Evolutionary conservation across 1,284 basidiomycete species (phyloP).

Genomic region (Moesziomyces antarcticus): DNA sequence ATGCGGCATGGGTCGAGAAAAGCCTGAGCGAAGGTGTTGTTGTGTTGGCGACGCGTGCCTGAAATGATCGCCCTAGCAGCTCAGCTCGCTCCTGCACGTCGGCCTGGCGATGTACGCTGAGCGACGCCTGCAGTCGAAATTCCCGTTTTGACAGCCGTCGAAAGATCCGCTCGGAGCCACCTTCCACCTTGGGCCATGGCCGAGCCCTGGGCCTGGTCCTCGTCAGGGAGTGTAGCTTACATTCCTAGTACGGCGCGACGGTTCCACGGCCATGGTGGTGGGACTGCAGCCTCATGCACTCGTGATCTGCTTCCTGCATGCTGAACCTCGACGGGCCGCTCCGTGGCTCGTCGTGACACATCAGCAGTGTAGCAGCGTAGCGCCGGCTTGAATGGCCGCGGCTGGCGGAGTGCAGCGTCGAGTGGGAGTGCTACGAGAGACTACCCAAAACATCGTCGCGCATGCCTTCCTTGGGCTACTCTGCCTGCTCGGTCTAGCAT

Average conservation of each 20-base stretch:
- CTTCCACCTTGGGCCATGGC: neutral
- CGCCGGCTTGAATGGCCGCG: too few species aligned
- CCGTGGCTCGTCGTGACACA: neutral
- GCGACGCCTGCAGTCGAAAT: slow-evolving; percentile 21
- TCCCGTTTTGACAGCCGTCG: slow-evolving; percentile 8
- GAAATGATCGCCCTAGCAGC: neutral
- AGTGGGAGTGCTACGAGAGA: neutral
- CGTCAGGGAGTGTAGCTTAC: too few species aligned
- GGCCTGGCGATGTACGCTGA: slow-evolving; percentile 9
- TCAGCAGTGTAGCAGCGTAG: neutral
- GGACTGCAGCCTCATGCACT: slow-evolving; percentile 8
- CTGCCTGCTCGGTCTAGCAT: neutral
- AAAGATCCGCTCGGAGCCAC: neutral
- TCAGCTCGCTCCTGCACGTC: slow-evolving; percentile 19
- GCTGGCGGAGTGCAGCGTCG: neutral
- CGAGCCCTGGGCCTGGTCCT: neutral
- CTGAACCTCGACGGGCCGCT: neutral
- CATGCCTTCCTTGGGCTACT: neutral
- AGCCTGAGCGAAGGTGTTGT: neutral
- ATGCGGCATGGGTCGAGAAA: neutral
- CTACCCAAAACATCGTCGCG: neutral
- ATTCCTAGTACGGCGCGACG: too few species aligned
- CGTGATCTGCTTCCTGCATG: slow-evolving; percentile 17
- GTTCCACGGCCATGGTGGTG: too few species aligned
- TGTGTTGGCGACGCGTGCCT: slow-evolving; percentile 17